These are phyloP conservation scores for Batrachochytrium dendrobatidis DNA, from an alignment of 371 early-diverging fungal genomes.

Conservation along the genomic window DNA sequence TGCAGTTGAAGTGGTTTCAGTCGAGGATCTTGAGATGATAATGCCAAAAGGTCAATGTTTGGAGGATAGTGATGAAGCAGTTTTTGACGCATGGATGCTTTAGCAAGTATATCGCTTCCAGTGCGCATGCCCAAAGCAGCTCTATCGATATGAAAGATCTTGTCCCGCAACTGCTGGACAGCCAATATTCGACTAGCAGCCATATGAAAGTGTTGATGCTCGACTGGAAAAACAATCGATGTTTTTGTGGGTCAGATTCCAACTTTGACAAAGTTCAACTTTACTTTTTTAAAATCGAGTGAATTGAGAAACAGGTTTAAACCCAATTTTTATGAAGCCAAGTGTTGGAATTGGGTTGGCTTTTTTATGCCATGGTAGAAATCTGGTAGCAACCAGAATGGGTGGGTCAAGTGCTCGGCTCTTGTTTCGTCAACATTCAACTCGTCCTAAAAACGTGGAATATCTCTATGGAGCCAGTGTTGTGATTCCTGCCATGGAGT, in stretches of 20 bases:
- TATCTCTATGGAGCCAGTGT: conserved; percentile 25
- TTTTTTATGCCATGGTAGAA: no score
- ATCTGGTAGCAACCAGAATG: no score
- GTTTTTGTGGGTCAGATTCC: no score
- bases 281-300: no score
- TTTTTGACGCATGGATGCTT: not conserved
- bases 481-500: conserved; percentile 26
- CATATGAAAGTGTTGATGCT: no score
- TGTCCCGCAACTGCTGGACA: not conserved
- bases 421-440: not conserved
- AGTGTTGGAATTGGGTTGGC: no score
- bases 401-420: no score
- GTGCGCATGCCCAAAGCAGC: not conserved
- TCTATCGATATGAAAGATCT: not conserved
- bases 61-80: conserved; percentile 29
- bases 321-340: no score
- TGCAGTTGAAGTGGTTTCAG: conserved; percentile 10
- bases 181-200: not conserved
- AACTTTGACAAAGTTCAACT: no score
- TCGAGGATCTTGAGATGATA: not conserved
- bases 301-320: no score
- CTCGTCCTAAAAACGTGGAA: conserved; percentile 12
- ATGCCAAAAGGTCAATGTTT: conserved; percentile 15
- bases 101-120: not conserved
- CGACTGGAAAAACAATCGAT: no score